Percentiles rank a stretch among this genome's conserved stretches.
phyloP scores from a whole-genome alignment of 306 rosid genomes.

The Coriaria nepalensis region DNA sequence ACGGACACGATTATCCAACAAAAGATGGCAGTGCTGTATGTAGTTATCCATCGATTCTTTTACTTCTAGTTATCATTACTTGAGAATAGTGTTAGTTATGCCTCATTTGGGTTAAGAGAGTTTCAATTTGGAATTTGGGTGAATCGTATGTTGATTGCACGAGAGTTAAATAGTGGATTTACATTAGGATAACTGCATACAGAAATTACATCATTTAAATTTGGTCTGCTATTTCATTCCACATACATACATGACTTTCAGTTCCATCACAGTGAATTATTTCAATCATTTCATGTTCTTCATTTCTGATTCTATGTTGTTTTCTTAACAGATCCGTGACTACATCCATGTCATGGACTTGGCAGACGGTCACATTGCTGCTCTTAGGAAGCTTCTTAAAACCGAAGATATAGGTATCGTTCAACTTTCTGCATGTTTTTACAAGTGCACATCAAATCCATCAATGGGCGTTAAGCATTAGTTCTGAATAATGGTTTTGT shows the following conservation, averaged over 20 bases:
- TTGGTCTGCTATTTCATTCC: neutral
- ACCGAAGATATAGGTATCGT: slow-evolving; percentile 44
- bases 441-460: neutral
- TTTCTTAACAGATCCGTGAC: slow-evolving; percentile 61
- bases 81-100: neutral
- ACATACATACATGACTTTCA: neutral
- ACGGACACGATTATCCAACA: slow-evolving; percentile 79
- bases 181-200: no score
- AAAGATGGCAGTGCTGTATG: slow-evolving; percentile 84
- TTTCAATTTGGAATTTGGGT: no score
- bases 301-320: neutral
- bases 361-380: slow-evolving; percentile 98
- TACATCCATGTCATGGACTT: slow-evolving; percentile 97
- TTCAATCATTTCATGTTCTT: no score
- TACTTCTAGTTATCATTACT: neutral
- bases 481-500: slow-evolving; percentile 11
- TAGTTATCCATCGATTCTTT: slow-evolving; percentile 4
- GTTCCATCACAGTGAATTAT: neutral
- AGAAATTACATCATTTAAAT: no score
- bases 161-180: no score
- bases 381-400: slow-evolving; percentile 62
- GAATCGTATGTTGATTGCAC: no score
- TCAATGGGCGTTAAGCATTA: neutral
- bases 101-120: no score
- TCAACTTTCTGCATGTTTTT: neutral